Evolutionary conservation across 768 basidiomycete species (phyloP), one percentile per base, ranked within the genome.

Genomic region (Cubamyces lactineus): DNA sequence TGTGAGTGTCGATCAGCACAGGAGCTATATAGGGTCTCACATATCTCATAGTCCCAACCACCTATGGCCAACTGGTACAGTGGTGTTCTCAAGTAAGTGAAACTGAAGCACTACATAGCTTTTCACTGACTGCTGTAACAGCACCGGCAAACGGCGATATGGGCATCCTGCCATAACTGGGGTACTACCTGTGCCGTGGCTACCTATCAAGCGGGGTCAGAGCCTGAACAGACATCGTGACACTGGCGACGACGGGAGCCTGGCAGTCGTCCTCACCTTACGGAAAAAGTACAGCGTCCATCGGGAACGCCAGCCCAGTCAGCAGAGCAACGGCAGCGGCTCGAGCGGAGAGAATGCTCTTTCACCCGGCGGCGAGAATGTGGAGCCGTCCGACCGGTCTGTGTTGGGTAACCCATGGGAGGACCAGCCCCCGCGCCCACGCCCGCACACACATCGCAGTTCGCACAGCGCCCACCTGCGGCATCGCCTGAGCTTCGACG

Each of bases 161-260:
- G 95, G 92, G 0, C 96, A 98, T 72, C 96, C 96, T 3, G 96
- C 94, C 1, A 81, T 98, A 21, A 93, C 89, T n/a, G 96, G 96
- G 2, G 84, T 91, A 4, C 83, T 98, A 0, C 96, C 96, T 2
- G 86, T 89, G 60, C 96, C 96, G 0, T 98, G 96, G 96, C 82
- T 98, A 3, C 96, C 96, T 1, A 77, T 94, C 53, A 93, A 92
- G 77, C 92, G 88, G 70, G 81, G 55, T 72, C 78, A 48, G 47
- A 53, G 56, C 40, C 39, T 60, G 16, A 63, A 66, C 56, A 76
- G 76, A 38, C 69, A 76, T 21, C 70, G 81, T 12, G 69, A 74
- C 42, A 72, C 75, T 5, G 68, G 73, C 1, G 75, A 78, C 39
- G 80, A 83, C 50, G 68, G 74, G 19, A 80, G 79, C 26, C 82